A percentile compares a stretch with the other conserved stretches of the same genome.
Conservation (phyloP, 1,139 yeast genomes). For the Oligophagozyma castellii region DNA sequence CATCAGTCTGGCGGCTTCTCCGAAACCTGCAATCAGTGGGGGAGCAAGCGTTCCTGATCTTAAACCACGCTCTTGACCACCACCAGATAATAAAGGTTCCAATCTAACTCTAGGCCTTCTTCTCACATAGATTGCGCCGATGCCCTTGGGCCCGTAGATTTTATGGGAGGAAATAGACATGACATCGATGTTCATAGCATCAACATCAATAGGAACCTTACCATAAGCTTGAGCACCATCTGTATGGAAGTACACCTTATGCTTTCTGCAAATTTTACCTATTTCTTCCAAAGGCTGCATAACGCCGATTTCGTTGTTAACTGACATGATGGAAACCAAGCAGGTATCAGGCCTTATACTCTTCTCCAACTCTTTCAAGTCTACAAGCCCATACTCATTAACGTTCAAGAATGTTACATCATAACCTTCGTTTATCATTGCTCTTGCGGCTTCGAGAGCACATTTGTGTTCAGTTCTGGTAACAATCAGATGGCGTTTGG, state of each 20-base stretch:
- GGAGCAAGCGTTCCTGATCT: conserved; percentile 96
- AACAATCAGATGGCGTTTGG: conserved; percentile 88
- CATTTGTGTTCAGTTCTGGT: conserved; percentile 97
- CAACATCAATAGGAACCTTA: conserved; percentile 83
- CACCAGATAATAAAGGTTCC: conserved; percentile 91
- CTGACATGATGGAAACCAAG: conserved; percentile 92
- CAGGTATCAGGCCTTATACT: conserved; percentile 87
- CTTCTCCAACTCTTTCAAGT: conserved; percentile 60
- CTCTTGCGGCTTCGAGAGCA: conserved; percentile 89
- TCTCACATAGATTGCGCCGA: conserved; percentile 90
- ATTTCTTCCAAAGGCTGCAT: conserved; percentile 92
- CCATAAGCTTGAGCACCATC: conserved; percentile 98
- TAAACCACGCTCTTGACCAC: conserved; percentile 98
- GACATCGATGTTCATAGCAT: conserved; percentile 82
- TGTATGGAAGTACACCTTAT: conserved; percentile 94
- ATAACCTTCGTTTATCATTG: conserved; percentile 91
- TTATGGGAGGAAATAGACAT: conserved; percentile 93
- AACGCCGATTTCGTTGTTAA: conserved; percentile 95
- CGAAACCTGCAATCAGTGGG: conserved; percentile 89
- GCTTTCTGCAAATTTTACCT: conserved; percentile 71
- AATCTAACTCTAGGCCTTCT: conserved; percentile 97
- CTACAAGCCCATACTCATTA: conserved; percentile 62
- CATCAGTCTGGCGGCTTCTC: conserved; percentile 90
- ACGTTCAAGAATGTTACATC: conserved; percentile 92
- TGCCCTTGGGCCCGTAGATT: conserved; percentile 96